Evolutionary conservation across 192 early-diverging fungal genomes (phyloP).

Genomic region (Anaeromyces robustus): DNA sequence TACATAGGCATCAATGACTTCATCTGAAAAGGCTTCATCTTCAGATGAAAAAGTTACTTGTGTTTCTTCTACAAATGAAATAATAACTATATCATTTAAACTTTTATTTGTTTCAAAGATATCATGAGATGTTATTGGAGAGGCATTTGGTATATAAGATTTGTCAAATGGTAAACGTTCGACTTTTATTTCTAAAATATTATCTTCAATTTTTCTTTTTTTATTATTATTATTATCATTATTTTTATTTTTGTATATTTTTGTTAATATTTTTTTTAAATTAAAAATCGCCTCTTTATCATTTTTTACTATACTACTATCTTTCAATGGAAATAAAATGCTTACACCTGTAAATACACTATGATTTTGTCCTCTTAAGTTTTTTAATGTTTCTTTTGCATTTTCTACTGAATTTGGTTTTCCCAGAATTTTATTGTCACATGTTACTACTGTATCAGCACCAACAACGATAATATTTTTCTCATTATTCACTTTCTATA

Average conservation of each 20-base stretch:
- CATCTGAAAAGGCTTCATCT: slow-evolving; percentile 20
- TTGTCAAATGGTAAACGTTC: not conserved
- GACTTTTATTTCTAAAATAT: not conserved
- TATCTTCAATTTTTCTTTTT: not conserved
- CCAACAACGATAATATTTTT: slow-evolving; percentile 52
- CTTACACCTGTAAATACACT: slow-evolving; percentile 59
- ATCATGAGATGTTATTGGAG: not conserved
- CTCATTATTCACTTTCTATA: not conserved
- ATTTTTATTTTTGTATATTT: not conserved
- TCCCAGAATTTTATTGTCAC: slow-evolving; percentile 53
- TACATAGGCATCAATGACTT: slow-evolving; percentile 48
- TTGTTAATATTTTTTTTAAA: slow-evolving; percentile 5
- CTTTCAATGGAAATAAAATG: slow-evolving; percentile 18
- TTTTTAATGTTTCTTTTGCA: slow-evolving; percentile 43
- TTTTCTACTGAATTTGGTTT: slow-evolving; percentile 49
- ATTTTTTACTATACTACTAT: not conserved
- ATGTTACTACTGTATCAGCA: slow-evolving; percentile 67
- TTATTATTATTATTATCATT: not conserved
- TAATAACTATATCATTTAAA: not conserved
- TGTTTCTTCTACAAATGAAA: slow-evolving; percentile 39
- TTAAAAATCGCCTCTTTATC: not conserved
- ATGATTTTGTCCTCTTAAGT: slow-evolving; percentile 43
- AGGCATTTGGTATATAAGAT: not conserved
- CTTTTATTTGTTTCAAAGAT: not conserved
- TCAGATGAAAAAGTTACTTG: slow-evolving; percentile 44